Conservation (phyloP, 768 basidiomycete genomes). For the Xerocomus brunneocitrinus region DNA sequence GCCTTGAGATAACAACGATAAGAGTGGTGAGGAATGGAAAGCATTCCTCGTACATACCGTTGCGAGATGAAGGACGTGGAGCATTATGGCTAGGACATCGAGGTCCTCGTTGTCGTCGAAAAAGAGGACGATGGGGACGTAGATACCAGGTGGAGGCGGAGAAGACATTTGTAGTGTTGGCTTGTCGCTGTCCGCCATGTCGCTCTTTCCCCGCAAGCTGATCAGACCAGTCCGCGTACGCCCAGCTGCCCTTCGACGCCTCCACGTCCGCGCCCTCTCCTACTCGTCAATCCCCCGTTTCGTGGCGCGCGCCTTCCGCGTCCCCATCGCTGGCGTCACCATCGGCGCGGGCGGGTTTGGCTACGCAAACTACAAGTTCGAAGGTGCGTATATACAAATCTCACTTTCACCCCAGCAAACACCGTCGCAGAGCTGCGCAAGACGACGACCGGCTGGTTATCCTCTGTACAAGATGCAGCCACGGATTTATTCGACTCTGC, state of each 20-base stretch:
- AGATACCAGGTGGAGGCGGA: background rate
- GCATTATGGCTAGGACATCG: background rate
- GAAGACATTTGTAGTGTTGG: background rate
- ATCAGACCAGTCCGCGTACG: background rate
- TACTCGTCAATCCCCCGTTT: constrained; percentile 89
- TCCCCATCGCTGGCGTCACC: constrained; percentile 85
- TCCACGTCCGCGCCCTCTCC: constrained; percentile 73
- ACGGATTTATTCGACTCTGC: constrained; percentile 64
- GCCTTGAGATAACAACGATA: constrained; percentile 38
- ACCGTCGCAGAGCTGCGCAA: constrained; percentile 60
- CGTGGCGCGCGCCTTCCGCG: constrained; percentile 79
- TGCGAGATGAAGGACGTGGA: background rate
- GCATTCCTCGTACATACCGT: background rate
- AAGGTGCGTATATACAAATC: constrained; percentile 52
- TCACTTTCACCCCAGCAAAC: background rate
- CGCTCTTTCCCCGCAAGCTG: background rate
- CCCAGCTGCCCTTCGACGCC: constrained; percentile 38
- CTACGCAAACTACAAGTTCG: constrained; percentile 96
- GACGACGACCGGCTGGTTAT: constrained; percentile 63
- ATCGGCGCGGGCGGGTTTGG: constrained; percentile 88
- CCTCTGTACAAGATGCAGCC: constrained; percentile 58
- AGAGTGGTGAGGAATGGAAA: background rate
- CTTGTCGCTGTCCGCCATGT: constrained; percentile 3
- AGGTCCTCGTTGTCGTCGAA: background rate
- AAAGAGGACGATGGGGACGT: background rate